Percentiles rank a stretch among this genome's conserved stretches.
Evolutionary conservation across 192 early-diverging fungal species (phyloP).

Genomic region (Umbelopsis sp.): DNA sequence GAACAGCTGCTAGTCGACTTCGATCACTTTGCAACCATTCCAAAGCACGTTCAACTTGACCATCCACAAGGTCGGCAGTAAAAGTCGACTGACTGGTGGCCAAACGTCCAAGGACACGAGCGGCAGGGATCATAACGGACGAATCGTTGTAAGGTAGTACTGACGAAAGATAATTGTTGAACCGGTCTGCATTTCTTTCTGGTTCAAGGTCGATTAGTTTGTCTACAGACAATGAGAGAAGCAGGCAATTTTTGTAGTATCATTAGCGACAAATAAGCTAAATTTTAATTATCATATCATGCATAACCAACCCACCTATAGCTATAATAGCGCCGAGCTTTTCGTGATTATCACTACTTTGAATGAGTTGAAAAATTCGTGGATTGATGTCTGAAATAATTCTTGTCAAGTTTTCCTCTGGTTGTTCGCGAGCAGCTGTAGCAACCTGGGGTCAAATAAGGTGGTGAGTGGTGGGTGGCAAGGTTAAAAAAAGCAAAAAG

Average conservation of each 20-base stretch:
- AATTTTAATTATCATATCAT: neutral
- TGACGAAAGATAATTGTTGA: conserved; percentile 79
- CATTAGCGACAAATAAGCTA: too few relatives aligned
- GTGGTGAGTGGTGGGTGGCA: too few relatives aligned
- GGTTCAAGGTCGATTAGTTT: conserved; percentile 80
- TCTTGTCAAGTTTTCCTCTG: conserved; percentile 69
- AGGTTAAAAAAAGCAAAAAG: too few relatives aligned
- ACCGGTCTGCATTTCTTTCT: conserved; percentile 81
- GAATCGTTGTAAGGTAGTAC: conserved; percentile 73
- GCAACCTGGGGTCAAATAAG: conserved; percentile 19
- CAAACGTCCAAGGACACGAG: conserved; percentile 74
- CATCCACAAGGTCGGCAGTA: conserved; percentile 82
- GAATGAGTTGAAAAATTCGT: conserved; percentile 79
- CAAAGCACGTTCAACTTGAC: conserved; percentile 79
- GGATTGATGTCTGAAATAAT: conserved; percentile 82
- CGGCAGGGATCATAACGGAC: conserved; percentile 71
- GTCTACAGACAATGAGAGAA: conserved; percentile 46
- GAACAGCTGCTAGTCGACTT: conserved; percentile 76
- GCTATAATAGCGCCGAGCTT: conserved; percentile 81
- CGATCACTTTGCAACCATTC: conserved; percentile 87
- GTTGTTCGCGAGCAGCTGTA: conserved; percentile 57
- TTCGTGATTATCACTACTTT: conserved; percentile 72
- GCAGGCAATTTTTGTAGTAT: too few relatives aligned
- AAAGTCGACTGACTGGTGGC: conserved; percentile 66
- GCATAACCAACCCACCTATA: conserved; percentile 58